Evolutionary conservation across 805 yeast species (phyloP).

Genomic region (Candida ovalis): DNA sequence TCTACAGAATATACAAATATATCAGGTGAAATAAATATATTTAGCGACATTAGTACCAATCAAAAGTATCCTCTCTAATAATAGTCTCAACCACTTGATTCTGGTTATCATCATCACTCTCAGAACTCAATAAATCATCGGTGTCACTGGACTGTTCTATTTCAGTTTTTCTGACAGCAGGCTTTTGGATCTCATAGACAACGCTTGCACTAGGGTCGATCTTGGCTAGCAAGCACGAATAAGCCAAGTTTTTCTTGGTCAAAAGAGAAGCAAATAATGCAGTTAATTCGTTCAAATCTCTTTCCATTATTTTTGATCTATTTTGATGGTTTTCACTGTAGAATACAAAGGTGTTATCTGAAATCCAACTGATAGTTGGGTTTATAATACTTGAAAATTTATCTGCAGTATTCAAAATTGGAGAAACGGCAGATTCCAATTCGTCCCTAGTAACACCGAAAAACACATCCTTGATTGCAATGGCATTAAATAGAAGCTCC

Average conservation of each 20-base stretch:
- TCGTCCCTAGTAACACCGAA: slow-evolving; percentile 49
- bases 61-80: background rate
- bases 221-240: slow-evolving; percentile 44
- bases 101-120: slow-evolving; percentile 3
- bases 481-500: slow-evolving; percentile 43
- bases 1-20: no score
- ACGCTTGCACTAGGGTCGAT: slow-evolving; percentile 36
- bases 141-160: background rate
- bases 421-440: slow-evolving; percentile 32
- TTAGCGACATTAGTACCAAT: slow-evolving; percentile 9
- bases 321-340: slow-evolving; percentile 34
- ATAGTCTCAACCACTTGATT: slow-evolving; percentile 1
- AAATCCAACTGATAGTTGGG: slow-evolving; percentile 37
- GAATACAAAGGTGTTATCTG: slow-evolving; percentile 39
- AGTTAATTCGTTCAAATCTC: slow-evolving; percentile 39
- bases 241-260: slow-evolving; percentile 42
- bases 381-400: slow-evolving; percentile 9
- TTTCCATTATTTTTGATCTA: slow-evolving; percentile 37
- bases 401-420: slow-evolving; percentile 9
- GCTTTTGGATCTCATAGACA: slow-evolving; percentile 25
- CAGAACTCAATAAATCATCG: background rate
- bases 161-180: background rate
- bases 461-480: slow-evolving; percentile 49
- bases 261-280: slow-evolving; percentile 33
- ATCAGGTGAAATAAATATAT: no score